These are phyloP conservation scores for Ogataea corticis DNA, from an alignment of 805 yeast species.

Conservation along the genomic window DNA sequence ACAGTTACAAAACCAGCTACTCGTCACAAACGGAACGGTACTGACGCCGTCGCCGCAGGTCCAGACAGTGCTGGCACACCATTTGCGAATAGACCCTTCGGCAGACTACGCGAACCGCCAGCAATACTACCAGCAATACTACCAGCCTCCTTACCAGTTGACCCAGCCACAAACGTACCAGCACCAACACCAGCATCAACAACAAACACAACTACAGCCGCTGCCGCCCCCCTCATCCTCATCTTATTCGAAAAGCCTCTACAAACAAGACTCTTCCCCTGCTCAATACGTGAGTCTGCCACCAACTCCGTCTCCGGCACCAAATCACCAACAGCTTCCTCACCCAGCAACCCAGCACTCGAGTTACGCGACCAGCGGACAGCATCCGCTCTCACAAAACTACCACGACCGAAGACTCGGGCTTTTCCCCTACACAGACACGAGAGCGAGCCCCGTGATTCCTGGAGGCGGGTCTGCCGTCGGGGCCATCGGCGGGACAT, in stretches of 20 bases:
- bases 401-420: not conserved
- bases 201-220: not conserved
- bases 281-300: not conserved
- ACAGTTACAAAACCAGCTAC: conserved; percentile 20
- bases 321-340: not conserved
- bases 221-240: not conserved
- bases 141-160: not conserved
- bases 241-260: not conserved
- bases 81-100: not conserved
- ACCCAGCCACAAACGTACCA: not conserved
- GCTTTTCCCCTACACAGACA: too few relatives aligned
- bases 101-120: not conserved
- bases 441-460: too few relatives aligned
- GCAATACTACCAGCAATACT: conserved; percentile 3
- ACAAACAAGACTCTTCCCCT: not conserved
- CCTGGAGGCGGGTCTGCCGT: too few relatives aligned
- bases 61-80: conserved; percentile 8
- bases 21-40: conserved; percentile 15
- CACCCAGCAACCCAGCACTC: not conserved
- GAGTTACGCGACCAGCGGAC: not conserved
- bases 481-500: too few relatives aligned
- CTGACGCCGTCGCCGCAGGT: conserved; percentile 13
- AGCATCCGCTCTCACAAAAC: not conserved
- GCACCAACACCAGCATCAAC: not conserved
- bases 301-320: not conserved